These are phyloP conservation scores for Kodamaea derodonti DNA, from an alignment of 1,139 yeast genomes.

Conservation along the genomic window DNA sequence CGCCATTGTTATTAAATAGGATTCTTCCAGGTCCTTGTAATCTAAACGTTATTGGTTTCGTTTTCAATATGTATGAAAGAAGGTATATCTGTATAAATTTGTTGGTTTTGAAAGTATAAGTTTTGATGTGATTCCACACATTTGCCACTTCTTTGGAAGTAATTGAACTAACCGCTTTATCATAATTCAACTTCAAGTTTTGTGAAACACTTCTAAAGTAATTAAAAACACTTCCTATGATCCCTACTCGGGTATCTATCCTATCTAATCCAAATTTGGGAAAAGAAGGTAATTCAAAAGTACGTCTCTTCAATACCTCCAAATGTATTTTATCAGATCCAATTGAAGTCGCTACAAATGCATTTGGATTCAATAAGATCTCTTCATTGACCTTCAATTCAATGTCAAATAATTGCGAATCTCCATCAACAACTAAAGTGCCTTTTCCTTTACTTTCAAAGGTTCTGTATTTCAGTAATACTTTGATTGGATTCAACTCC, in stretches of 20 bases:
- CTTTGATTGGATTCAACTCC: conserved; percentile 8
- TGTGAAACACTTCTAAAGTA: background rate
- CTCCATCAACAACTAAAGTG: conserved; percentile 15
- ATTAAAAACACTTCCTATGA: background rate
- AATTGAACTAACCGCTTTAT: conserved; percentile 1
- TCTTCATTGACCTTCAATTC: conserved; percentile 13
- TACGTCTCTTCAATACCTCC: background rate
- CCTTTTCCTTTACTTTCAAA: conserved; percentile 16
- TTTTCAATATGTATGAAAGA: background rate
- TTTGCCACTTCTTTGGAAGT: background rate
- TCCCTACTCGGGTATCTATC: background rate
- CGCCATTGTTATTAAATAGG: conserved; percentile 9
- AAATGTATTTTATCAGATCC: background rate
- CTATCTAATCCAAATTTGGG: background rate
- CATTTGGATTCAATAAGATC: conserved; percentile 11
- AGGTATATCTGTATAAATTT: conserved; percentile 1
- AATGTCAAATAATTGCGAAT: conserved; percentile 13
- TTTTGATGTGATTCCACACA: background rate
- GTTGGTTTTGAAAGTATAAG: background rate
- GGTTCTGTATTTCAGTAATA: conserved; percentile 6
- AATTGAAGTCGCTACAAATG: conserved; percentile 16
- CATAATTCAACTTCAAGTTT: background rate
- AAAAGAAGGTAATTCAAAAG: background rate
- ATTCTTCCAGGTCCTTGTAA: conserved; percentile 16
- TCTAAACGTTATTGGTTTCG: conserved; percentile 10